A percentile compares a stretch with the other conserved stretches of the same genome.
Evolutionary conservation across 2,329 filamentous ascomycete species (phyloP).

Genomic region (Botryotinia calthae): DNA sequence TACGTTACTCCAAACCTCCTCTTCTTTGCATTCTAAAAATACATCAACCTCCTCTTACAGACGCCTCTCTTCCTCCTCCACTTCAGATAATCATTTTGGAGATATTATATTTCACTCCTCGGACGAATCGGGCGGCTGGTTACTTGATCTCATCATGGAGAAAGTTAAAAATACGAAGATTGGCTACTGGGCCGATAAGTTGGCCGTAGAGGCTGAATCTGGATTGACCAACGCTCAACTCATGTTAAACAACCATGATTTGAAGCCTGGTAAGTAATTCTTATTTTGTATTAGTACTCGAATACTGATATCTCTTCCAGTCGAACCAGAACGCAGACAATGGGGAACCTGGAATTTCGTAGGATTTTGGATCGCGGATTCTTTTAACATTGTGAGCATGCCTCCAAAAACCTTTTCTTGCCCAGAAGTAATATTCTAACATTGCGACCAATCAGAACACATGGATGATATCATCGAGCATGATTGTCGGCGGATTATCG

Average conservation of each 20-base stretch:
- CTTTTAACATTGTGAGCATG: constrained; percentile 67
- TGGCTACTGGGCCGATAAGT: constrained; percentile 48
- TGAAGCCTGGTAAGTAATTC: constrained; percentile 56
- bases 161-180: constrained; percentile 34
- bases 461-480: constrained; percentile 88
- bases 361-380: constrained; percentile 82
- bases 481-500: constrained; percentile 71
- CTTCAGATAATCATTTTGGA: not conserved
- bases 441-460: constrained; percentile 57
- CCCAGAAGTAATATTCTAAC: constrained; percentile 22
- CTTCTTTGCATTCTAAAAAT: not conserved
- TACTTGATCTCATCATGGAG: constrained; percentile 44
- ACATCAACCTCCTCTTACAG: not conserved
- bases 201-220: constrained; percentile 72
- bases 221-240: constrained; percentile 76
- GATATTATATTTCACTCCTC: constrained; percentile 27
- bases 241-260: constrained; percentile 81
- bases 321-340: constrained; percentile 75
- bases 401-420: not conserved
- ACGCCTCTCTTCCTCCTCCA: not conserved
- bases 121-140: constrained; percentile 36
- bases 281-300: constrained; percentile 5
- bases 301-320: constrained; percentile 40
- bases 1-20: not conserved
- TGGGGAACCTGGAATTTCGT: constrained; percentile 90